phyloP scores from a whole-genome alignment of 257 asterid species.

The Solanum chmielewskii region DNA sequence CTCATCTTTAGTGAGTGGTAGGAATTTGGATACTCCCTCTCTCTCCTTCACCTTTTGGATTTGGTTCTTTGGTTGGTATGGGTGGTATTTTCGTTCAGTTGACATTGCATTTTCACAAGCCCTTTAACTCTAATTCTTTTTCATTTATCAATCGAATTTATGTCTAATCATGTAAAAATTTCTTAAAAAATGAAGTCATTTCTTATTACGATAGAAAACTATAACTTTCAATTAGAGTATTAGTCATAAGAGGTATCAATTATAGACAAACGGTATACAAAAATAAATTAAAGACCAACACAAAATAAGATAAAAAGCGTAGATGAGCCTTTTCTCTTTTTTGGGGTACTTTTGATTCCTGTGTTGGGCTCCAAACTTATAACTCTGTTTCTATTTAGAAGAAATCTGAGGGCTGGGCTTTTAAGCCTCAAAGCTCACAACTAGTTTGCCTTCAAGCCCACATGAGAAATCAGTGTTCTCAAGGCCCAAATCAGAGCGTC shows the following conservation, averaged over 20 bases:
- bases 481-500: neutral
- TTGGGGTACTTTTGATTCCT: neutral
- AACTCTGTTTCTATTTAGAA: neutral
- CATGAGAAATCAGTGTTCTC: neutral
- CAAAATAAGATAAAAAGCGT: neutral
- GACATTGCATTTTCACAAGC: neutral
- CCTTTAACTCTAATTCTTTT: neutral
- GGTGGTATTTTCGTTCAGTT: neutral
- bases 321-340: neutral
- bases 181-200: neutral
- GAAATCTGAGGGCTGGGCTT: neutral
- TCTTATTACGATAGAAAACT: too few species aligned
- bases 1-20: constrained; percentile 78
- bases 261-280: neutral
- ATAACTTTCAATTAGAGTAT: too few species aligned
- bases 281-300: neutral
- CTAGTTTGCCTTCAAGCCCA: neutral
- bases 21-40: neutral
- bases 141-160: too few species aligned
- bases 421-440: neutral
- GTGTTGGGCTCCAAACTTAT: neutral
- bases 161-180: too few species aligned
- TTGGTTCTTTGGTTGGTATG: neutral
- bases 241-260: neutral
- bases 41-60: neutral